Evolutionary conservation across 306 rosid genomes (phyloP).

Genomic region (Trichosanthes truncata): DNA sequence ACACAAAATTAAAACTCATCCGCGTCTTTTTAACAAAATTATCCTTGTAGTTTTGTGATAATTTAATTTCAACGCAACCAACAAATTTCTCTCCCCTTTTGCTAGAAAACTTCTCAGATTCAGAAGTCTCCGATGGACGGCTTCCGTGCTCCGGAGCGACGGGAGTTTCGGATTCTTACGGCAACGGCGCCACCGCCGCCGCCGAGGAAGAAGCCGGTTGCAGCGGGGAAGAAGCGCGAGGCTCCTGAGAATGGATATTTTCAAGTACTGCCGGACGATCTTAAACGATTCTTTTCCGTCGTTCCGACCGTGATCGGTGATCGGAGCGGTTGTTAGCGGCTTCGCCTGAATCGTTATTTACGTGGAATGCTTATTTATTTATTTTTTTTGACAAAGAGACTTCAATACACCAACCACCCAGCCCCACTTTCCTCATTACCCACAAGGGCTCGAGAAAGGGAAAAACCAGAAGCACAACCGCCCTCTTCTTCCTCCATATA

Average conservation of each 20-base stretch:
- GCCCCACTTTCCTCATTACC: too few species aligned
- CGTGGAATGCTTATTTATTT: too few species aligned
- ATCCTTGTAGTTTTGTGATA: not conserved
- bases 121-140: slow-evolving; percentile 4
- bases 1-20: not conserved
- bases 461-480: too few species aligned
- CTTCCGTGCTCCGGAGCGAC: slow-evolving; percentile 46
- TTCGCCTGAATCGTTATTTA: not conserved
- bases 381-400: too few species aligned
- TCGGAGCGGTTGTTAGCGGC: not conserved
- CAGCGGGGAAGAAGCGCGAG: slow-evolving; percentile 14
- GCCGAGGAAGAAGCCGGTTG: slow-evolving; percentile 47
- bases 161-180: slow-evolving; percentile 37
- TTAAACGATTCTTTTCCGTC: slow-evolving; percentile 30
- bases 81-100: not conserved
- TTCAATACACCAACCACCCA: too few species aligned
- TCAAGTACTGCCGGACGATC: slow-evolving; percentile 39
- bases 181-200: slow-evolving; percentile 36
- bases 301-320: not conserved
- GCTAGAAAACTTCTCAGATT: not conserved
- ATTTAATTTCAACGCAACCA: not conserved
- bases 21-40: not conserved
- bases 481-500: too few species aligned
- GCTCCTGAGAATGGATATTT: slow-evolving; percentile 46
- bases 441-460: too few species aligned